Conservation (phyloP, 352 stramenopile genomes). For the Phytophthora megakarya region DNA sequence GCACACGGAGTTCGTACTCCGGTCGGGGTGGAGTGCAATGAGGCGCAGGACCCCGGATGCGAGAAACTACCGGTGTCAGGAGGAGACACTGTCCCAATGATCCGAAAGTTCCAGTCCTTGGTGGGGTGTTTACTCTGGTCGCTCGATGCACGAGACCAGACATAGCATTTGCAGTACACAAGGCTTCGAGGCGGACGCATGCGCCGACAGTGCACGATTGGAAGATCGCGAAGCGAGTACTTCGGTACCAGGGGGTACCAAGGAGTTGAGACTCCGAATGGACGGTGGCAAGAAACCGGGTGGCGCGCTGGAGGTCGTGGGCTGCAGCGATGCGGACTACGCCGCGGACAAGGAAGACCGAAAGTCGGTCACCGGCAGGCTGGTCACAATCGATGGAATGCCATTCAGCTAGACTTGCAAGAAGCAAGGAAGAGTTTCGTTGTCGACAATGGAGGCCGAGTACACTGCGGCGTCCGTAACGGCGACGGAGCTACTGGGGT, state of each 20-base stretch:
- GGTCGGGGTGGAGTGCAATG: background rate
- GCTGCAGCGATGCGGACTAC: no score
- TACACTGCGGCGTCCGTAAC: slow-evolving; percentile 5
- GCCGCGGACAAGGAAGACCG: no score
- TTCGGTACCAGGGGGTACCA: no score
- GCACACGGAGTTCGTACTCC: background rate
- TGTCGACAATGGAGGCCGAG: slow-evolving; percentile 29
- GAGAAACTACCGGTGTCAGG: background rate
- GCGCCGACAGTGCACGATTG: background rate
- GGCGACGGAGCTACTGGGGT: background rate
- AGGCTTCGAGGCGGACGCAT: background rate
- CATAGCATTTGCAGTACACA: background rate
- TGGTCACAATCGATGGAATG: slow-evolving; percentile 23
- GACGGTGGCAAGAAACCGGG: no score
- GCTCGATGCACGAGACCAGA: background rate
- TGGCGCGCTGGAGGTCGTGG: no score
- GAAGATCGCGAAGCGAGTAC: no score
- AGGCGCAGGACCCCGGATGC: background rate
- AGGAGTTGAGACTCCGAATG: no score
- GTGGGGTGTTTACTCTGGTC: background rate
- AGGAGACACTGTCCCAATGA: background rate
- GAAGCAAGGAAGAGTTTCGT: slow-evolving; percentile 15
- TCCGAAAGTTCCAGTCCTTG: background rate
- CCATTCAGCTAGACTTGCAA: slow-evolving; percentile 9
- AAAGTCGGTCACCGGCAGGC: slow-evolving; percentile 1